Percentiles rank a stretch among this genome's conserved stretches.
Conservation (phyloP, 371 early-diverging fungal species). For the Rhizopus delemar region DNA sequence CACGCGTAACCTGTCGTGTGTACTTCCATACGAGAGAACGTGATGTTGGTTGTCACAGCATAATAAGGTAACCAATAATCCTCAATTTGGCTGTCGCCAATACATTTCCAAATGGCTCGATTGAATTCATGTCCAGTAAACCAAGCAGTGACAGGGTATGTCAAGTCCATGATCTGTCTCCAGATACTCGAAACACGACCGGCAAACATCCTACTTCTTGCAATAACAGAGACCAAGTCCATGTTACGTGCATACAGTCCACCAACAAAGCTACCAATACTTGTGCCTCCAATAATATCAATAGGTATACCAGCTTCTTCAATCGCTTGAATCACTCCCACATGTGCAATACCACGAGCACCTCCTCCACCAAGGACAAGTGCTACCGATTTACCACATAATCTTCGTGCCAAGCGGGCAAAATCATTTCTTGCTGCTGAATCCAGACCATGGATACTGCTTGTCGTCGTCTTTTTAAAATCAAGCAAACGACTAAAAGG, state of each 20-base stretch:
- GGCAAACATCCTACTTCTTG: constrained; percentile 85
- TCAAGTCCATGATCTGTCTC: constrained; percentile 92
- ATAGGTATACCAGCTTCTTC: constrained; percentile 99
- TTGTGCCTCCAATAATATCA: constrained; percentile 98
- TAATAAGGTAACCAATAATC: constrained; percentile 98
- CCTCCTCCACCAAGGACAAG: constrained; percentile 99
- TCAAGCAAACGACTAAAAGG: constrained; percentile 34
- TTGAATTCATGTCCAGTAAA: constrained; percentile 96
- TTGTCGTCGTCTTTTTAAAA: constrained; percentile 30
- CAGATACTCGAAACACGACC: constrained; percentile 82
- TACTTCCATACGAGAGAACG: constrained; percentile 91
- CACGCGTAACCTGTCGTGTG: constrained; percentile 94
- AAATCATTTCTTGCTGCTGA: constrained; percentile 61
- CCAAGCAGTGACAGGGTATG: constrained; percentile 93
- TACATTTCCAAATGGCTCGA: constrained; percentile 92
- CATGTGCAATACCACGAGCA: constrained; percentile 96
- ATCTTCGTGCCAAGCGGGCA: constrained; percentile 89
- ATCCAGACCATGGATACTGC: constrained; percentile 24
- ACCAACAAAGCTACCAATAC: constrained; percentile 97
- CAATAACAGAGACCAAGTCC: constrained; percentile 86
- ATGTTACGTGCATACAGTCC: constrained; percentile 93
- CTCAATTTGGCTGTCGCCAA: constrained; percentile 93
- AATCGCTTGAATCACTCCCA: constrained; percentile 95
- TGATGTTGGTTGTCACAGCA: constrained; percentile 97
- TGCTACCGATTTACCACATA: constrained; percentile 94